A percentile compares a stretch with the other conserved stretches of the same genome.
phyloP scores from a whole-genome alignment of 192 early-diverging fungal genomes.

The Coemansia sp. region DNA sequence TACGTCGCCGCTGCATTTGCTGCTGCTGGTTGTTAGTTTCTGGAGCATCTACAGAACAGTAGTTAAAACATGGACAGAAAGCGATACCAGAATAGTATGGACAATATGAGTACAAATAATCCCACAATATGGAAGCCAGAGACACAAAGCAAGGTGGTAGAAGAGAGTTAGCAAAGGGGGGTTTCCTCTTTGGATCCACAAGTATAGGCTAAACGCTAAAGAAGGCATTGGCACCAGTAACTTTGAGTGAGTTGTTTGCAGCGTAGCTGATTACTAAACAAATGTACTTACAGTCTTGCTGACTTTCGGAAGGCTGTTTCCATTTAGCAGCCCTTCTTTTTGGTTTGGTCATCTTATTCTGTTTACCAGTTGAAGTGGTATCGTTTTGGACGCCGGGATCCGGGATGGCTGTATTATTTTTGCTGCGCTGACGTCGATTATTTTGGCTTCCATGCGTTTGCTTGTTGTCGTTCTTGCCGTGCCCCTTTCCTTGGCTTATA shows the following conservation, averaged over 20 bases:
- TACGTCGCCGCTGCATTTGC: conserved; percentile 2
- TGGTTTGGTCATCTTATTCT: background rate
- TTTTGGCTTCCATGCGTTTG: background rate
- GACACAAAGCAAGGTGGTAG: background rate
- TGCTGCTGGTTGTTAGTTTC: background rate
- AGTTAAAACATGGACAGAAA: background rate
- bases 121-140: background rate
- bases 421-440: background rate
- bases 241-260: background rate
- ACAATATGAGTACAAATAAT: background rate
- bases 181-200: too few relatives aligned
- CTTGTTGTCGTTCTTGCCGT: background rate
- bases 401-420: background rate
- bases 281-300: background rate
- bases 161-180: background rate
- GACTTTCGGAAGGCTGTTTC: background rate
- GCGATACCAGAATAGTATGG: background rate
- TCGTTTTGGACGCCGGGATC: background rate
- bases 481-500: background rate
- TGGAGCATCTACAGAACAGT: background rate
- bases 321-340: background rate
- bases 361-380: background rate
- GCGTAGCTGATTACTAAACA: too few relatives aligned
- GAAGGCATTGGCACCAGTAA: too few relatives aligned
- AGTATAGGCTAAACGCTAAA: too few relatives aligned